Conservation (phyloP, 805 yeast genomes). For the Teunomyces cretensis region DNA sequence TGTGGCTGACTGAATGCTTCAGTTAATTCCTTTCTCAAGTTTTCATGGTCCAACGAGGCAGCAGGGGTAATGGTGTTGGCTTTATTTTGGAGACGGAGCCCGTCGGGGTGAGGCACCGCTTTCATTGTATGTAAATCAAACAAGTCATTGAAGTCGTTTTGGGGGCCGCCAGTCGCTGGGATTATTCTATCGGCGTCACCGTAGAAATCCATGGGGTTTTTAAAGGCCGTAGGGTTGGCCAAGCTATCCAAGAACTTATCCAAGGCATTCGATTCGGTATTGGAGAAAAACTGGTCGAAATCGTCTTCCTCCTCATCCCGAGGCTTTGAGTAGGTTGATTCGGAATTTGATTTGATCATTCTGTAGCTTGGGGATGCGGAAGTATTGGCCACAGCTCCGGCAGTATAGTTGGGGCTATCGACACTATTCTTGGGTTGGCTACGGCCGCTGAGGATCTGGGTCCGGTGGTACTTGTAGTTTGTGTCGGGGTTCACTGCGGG, state of each 20-base stretch:
- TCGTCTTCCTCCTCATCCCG: conserved; percentile 18
- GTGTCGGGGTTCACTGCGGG: background rate
- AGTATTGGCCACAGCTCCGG: background rate
- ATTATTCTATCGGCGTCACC: conserved; percentile 1
- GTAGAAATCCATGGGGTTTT: conserved; percentile 12
- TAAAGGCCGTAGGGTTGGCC: conserved; percentile 29
- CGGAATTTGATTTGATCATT: background rate
- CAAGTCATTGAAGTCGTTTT: conserved; percentile 13
- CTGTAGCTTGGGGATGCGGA: background rate
- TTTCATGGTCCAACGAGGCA: conserved; percentile 7
- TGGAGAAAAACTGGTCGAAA: conserved; percentile 35
- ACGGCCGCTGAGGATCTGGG: conserved; percentile 4
- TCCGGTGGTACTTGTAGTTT: conserved; percentile 5
- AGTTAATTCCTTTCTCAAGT: conserved; percentile 26
- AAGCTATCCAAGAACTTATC: conserved; percentile 42
- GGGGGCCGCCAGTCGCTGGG: conserved; percentile 2
- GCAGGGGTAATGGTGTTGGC: conserved; percentile 1
- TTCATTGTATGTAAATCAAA: conserved; percentile 35
- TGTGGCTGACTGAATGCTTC: conserved; percentile 34
- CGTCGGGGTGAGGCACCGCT: conserved; percentile 9
- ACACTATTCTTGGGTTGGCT: background rate
- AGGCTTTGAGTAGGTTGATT: background rate
- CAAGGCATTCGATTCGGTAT: conserved; percentile 38
- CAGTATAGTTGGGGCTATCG: conserved; percentile 4
- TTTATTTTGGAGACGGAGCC: conserved; percentile 5